These are phyloP conservation scores for Exophiala phaeomuriformis DNA, from an alignment of 2,329 filamentous ascomycete species.

Conservation along the genomic window DNA sequence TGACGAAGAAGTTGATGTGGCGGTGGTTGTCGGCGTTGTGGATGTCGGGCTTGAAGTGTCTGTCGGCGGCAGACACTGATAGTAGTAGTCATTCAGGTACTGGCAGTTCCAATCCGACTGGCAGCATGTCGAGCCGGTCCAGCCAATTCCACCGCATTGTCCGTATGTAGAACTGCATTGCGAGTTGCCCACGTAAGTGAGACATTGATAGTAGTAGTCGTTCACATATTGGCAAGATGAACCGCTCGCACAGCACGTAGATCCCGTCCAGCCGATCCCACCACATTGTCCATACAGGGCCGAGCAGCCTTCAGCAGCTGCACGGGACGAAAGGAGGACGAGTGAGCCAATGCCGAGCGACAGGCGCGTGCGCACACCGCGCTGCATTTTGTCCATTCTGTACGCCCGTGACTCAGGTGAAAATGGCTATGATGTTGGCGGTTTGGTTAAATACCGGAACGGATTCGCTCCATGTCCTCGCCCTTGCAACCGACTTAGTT, in stretches of 20 bases:
- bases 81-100: constrained; percentile 1
- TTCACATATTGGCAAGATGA: constrained; percentile 37
- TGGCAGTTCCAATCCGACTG: constrained; percentile 1
- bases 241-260: constrained; percentile 37
- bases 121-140: not conserved
- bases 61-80: not conserved
- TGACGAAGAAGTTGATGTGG: not conserved
- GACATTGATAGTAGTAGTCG: constrained; percentile 44
- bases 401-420: not conserved
- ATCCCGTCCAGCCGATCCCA: constrained; percentile 38
- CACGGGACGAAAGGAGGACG: not conserved
- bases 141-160: not conserved
- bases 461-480: too few species aligned
- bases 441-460: too few species aligned
- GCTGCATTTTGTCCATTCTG: not conserved
- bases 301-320: constrained; percentile 2
- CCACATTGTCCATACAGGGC: constrained; percentile 40
- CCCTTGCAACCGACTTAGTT: too few species aligned
- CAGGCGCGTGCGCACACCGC: not conserved
- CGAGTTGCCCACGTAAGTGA: not conserved
- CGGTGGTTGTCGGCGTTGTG: not conserved
- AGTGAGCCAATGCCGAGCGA: not conserved
- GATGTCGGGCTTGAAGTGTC: not conserved
- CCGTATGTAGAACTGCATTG: constrained; percentile 2
- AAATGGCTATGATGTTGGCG: too few species aligned